Evolutionary conservation across 371 early-diverging fungal species (phyloP).

Genomic region (Quaeritorhiza haematococci): DNA sequence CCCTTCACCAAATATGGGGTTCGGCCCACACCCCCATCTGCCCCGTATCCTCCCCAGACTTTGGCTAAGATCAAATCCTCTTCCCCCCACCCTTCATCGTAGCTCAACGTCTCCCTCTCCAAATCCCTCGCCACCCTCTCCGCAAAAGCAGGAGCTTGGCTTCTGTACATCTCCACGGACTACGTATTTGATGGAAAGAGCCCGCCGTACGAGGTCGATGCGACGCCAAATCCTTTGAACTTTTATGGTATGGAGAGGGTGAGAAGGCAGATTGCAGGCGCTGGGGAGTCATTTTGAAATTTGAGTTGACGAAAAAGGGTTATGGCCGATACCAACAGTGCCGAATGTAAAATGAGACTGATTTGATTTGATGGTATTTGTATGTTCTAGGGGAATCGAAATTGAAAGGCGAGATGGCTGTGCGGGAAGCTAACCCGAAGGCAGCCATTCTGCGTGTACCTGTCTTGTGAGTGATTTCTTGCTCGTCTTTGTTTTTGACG

Average conservation of each 20-base stretch:
- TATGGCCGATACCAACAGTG: no score
- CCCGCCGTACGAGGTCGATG: constrained; percentile 71
- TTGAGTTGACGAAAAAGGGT: neutral
- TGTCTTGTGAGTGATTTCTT: constrained; percentile 54
- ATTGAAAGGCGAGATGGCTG: constrained; percentile 66
- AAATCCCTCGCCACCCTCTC: constrained; percentile 51
- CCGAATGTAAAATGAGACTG: no score
- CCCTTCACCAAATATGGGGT: no score
- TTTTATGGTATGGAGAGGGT: constrained; percentile 55
- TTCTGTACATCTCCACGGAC: constrained; percentile 86
- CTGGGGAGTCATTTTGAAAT: neutral
- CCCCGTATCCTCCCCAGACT: no score
- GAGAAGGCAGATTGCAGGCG: no score
- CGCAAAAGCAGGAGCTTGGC: constrained; percentile 40
- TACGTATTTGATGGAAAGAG: constrained; percentile 84
- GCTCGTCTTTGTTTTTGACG: no score
- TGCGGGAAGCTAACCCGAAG: constrained; percentile 44
- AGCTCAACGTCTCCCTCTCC: constrained; percentile 68
- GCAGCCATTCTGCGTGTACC: constrained; percentile 76
- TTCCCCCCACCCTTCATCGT: constrained; percentile 3
- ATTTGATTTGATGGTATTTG: no score
- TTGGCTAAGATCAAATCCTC: neutral
- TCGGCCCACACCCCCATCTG: no score
- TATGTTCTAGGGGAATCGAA: constrained; percentile 64
- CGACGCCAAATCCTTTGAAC: constrained; percentile 71